Evolutionary conservation across 306 rosid genomes (phyloP).

Genomic region (Mimosa bimucronata): DNA sequence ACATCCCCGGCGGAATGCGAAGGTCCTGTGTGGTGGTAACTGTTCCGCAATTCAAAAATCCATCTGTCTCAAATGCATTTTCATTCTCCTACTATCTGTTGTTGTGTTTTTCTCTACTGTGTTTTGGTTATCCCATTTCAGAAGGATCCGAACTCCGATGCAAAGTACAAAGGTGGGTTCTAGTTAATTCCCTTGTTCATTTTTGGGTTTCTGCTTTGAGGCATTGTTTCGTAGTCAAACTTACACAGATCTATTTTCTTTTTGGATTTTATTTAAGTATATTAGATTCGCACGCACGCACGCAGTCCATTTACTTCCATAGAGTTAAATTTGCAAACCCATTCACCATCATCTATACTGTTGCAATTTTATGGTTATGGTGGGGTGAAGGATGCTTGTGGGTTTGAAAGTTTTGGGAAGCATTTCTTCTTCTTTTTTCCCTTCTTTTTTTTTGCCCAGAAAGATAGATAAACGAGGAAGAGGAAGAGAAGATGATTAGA

Average conservation of each 20-base stretch:
- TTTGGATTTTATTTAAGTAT: conserved; percentile 6
- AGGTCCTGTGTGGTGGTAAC: conserved; percentile 47
- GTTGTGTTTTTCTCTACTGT: conserved; percentile 77
- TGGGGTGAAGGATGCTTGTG: no score
- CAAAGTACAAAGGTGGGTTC: conserved; percentile 64
- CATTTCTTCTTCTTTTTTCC: no score
- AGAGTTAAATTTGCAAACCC: no score
- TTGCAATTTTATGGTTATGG: no score
- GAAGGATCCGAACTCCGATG: conserved; percentile 52
- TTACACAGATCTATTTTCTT: conserved; percentile 56
- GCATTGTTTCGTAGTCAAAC: conserved; percentile 48
- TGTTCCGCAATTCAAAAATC: conserved; percentile 53
- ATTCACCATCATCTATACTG: no score
- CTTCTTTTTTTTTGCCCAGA: no score
- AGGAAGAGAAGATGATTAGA: no score
- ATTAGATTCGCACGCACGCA: no score
- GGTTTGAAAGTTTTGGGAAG: no score
- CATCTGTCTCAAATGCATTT: conserved; percentile 67
- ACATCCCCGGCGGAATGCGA: conserved; percentile 51
- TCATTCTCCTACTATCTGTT: conserved; percentile 59
- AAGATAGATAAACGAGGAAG: no score
- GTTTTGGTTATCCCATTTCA: conserved; percentile 88
- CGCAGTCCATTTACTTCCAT: no score
- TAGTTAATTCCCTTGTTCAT: neutral
- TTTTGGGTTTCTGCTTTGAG: conserved; percentile 31